Percentiles rank a stretch among this genome's conserved stretches.
phyloP scores from a whole-genome alignment of 352 stramenopile genomes.

The Phytophthora fragariae region DNA sequence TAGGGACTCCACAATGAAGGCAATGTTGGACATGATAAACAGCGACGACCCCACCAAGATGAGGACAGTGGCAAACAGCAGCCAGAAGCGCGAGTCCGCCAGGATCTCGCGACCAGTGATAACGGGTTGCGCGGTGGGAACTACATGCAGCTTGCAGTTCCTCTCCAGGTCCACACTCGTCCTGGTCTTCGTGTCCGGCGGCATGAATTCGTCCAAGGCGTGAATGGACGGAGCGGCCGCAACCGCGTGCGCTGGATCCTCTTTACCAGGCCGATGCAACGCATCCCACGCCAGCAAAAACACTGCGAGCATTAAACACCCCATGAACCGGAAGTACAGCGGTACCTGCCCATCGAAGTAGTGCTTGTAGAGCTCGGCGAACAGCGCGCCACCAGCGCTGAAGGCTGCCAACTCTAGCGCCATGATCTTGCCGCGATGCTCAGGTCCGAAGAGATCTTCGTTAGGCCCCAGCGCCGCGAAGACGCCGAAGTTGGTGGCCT shows the following conservation, averaged over 20 bases:
- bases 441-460: slow-evolving; percentile 72
- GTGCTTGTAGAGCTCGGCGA: slow-evolving; percentile 70
- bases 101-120: slow-evolving; percentile 66
- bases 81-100: slow-evolving; percentile 63
- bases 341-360: slow-evolving; percentile 64
- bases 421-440: slow-evolving; percentile 79
- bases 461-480: slow-evolving; percentile 78
- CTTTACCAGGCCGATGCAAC: slow-evolving; percentile 45
- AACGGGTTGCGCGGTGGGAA: slow-evolving; percentile 31
- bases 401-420: slow-evolving; percentile 70
- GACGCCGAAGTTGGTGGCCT: slow-evolving; percentile 74
- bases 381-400: slow-evolving; percentile 73
- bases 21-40: slow-evolving; percentile 85
- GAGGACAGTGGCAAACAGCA: slow-evolving; percentile 69
- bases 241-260: slow-evolving; percentile 19
- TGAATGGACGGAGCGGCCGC: slow-evolving; percentile 24
- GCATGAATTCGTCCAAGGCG: slow-evolving; percentile 60
- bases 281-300: slow-evolving; percentile 65
- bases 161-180: slow-evolving; percentile 10
- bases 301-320: slow-evolving; percentile 53
- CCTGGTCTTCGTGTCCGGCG: slow-evolving; percentile 13
- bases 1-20: slow-evolving; percentile 78
- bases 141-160: slow-evolving; percentile 5
- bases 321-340: slow-evolving; percentile 78
- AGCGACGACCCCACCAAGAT: slow-evolving; percentile 76